These are phyloP conservation scores for Ophiostoma australiae DNA, from an alignment of 2,329 filamentous ascomycete species.

Conservation along the genomic window DNA sequence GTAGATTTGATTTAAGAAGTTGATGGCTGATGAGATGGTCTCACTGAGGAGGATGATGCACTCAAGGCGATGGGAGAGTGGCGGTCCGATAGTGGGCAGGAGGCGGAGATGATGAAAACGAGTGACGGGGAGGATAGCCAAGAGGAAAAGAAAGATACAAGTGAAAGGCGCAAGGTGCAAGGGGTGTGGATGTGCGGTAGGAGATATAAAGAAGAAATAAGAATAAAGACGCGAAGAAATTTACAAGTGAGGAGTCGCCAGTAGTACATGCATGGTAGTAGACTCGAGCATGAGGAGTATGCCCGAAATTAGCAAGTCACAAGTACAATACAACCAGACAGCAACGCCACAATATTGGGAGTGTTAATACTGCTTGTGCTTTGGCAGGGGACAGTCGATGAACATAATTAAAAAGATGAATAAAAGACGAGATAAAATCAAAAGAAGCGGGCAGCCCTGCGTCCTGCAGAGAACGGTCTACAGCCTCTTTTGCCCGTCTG, in stretches of 20 bases:
- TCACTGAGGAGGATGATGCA: not conserved
- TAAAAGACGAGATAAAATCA: not conserved
- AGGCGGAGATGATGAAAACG: not conserved
- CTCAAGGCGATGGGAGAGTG: no score
- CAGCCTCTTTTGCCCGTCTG: not conserved
- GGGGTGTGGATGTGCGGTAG: not conserved
- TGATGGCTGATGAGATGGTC: not conserved
- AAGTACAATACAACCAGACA: not conserved
- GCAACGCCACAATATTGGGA: not conserved
- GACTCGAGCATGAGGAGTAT: not conserved
- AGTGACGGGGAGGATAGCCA: not conserved
- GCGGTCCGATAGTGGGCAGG: no score
- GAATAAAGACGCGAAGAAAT: not conserved
- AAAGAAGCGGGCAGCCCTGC: not conserved
- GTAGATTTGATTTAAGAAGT: not conserved
- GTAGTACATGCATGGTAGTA: not conserved
- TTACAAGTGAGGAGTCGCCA: not conserved
- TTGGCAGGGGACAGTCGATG: not conserved
- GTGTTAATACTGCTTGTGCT: not conserved
- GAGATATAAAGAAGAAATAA: not conserved
- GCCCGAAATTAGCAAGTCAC: not conserved
- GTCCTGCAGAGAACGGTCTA: not conserved
- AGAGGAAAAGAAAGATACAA: not conserved
- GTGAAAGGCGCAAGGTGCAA: not conserved
- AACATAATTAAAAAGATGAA: not conserved